Base-by-base conservation (phyloP, 2,329 filamentous ascomycete species). In the Harringtonia aguacate region DNA sequence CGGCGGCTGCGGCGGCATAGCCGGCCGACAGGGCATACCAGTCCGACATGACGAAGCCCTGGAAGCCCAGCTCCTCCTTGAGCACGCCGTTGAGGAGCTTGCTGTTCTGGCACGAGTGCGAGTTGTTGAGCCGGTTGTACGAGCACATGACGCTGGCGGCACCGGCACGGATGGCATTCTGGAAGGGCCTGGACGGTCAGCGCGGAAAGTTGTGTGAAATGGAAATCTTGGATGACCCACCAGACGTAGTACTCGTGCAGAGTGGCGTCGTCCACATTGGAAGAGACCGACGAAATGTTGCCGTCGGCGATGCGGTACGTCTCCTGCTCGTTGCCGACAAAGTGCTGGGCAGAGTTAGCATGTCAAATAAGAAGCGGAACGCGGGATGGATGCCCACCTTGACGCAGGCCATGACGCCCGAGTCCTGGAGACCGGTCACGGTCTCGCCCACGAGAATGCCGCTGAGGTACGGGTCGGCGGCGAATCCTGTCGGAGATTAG, bases 271-370 rank as follows among this genome's bases (percentile, higher is more conserved):
- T 80, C 75, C 18, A 81, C 69, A 42, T 81, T 81, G 39, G 45
- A 43, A 10, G 47, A 73, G 13, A 73, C 55, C 1, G 70, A 52
- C 50, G 80, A 74, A 6, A 72, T 68, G 41, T 79, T 70, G 8
- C 53, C 56, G 39, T 70, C 74, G 63, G 77, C 83, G 73, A 63
- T 82, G 64, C 71, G 85, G 71, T 70, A 64, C 5, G 66, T 80
- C 58, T 94, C 86, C 58, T 94, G 87, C 61, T 94, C 86, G 50
- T 70, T 88, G 41, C 66, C 73, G 15, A 89, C 67, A 39, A 71
- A 86, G 55, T 90, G 85, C 65, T 88, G 7, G n/a, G n/a, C 17
- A 13, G n/a, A 15, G 20, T 13, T 4, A 31, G n/a, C 39, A 14
- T 17, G 24, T 20, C 80, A 81, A 55, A 79, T n/a, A 0, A 76